Base-by-base conservation (phyloP, 441 rosid species). In the Geranium incanum region DNA sequence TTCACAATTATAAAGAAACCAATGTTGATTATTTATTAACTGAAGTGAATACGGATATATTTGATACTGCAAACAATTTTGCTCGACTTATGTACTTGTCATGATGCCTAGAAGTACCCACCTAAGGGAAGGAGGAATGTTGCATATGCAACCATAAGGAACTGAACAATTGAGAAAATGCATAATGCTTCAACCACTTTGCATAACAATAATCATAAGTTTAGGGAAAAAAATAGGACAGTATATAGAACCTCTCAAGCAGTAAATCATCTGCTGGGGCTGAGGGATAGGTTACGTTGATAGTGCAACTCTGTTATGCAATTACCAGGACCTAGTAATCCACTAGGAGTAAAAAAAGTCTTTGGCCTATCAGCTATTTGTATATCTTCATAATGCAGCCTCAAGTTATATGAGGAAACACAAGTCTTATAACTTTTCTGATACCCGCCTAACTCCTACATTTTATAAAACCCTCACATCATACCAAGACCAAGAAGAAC, bases 101-200 rank as follows among this genome's bases (percentile, higher is more conserved):
- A 52, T 15, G 59, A 45, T 50, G n/a, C 59, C 59, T 50, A n/a
- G 59, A 50, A 50, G 59, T 50, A 45, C 19, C 60, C 19, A 15
- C 60, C 60, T n/a, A 52, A 15, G 19, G 60, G 4, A 13, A 52
- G 60, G 60, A 52, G 21, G 60, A 52, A 15, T 52, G 60, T 15
- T 52, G 60, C 18, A n/a, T 52, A 52, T 52, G 60, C 60, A 52
- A 52, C 60, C 60, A 52, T n/a, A n/a, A 52, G 60, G 55, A 48
- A 48, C 12, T 12, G 55, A 9, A 48, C 55, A 48, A 48, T 48
- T 48, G 55, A 48, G 55, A 48, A 48, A 9, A 48, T 48, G 5
- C 15, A 52, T 6, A 15, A 52, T 52, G 7, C 19, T 52, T 52
- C 60, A 52, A n/a, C 60, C 60, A n/a, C 60, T 52, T 52, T 3